Evolutionary conservation across 2,329 filamentous ascomycete genomes (phyloP).

Genomic region (Alternaria ethzedia): DNA sequence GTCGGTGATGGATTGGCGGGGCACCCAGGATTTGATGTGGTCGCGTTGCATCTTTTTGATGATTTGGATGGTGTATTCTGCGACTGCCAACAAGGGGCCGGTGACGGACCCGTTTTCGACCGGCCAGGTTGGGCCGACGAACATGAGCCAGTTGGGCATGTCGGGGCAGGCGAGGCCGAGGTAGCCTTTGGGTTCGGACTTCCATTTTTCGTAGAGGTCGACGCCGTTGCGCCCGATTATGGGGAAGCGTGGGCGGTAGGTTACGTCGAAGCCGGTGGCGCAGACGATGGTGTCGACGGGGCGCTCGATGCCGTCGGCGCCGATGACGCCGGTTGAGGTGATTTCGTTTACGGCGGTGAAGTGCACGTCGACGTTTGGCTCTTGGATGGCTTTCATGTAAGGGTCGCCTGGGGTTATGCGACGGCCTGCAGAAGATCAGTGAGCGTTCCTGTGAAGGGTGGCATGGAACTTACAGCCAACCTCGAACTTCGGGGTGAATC

Average conservation of each 20-base stretch:
- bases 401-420: slow-evolving; percentile 59
- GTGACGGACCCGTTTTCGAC: slow-evolving; percentile 56
- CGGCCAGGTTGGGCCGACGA: slow-evolving; percentile 51
- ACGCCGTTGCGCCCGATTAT: slow-evolving; percentile 51
- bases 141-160: slow-evolving; percentile 54
- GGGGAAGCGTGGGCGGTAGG: slow-evolving; percentile 52
- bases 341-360: slow-evolving; percentile 56
- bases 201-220: slow-evolving; percentile 51
- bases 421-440: slow-evolving; percentile 32
- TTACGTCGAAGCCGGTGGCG: slow-evolving; percentile 55
- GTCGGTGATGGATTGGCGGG: slow-evolving; percentile 51
- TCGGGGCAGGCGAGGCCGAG: slow-evolving; percentile 52
- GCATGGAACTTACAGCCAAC: slow-evolving; percentile 48
- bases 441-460: no score
- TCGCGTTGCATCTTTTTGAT: slow-evolving; percentile 57
- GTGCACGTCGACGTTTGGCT: slow-evolving; percentile 59
- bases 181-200: slow-evolving; percentile 49
- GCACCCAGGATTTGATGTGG: slow-evolving; percentile 51
- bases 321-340: slow-evolving; percentile 55
- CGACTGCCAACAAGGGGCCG: slow-evolving; percentile 48
- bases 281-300: slow-evolving; percentile 54
- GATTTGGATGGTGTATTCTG: slow-evolving; percentile 51
- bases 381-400: slow-evolving; percentile 59
- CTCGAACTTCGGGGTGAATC: slow-evolving; percentile 56
- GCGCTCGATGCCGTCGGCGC: slow-evolving; percentile 51